Evolutionary conservation across 768 basidiomycete species (phyloP), one percentile per base, ranked within the genome.

Genomic region (Lactarius indigo): DNA sequence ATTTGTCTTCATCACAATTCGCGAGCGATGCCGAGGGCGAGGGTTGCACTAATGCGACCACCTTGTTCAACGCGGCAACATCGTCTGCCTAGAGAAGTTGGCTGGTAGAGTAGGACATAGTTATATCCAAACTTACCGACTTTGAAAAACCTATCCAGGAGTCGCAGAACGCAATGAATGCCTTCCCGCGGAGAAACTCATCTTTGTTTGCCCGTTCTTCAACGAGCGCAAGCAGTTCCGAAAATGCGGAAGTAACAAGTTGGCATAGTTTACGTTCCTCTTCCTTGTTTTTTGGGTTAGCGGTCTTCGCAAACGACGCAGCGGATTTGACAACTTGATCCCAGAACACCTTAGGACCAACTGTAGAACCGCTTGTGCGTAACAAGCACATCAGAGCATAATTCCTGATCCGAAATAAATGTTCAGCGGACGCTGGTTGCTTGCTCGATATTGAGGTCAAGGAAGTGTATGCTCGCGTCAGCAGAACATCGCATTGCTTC

Each of bases 91-190:
- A 64, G 26, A 63, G 12, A 39, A 39, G 33, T 52, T 63, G 28
- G 61, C 30, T 47, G 70, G 33, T 63, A 63, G 18, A 30, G 28
- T 31, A 59, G 57, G 35, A 6, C 31, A 15, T 52, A 28, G 23
- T 18, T 10, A 30, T 54, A 39, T 33, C 33, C 1, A 26, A 52
- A 75, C 81, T 64, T 57, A 89, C 91, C 78, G 80, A 81, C 71
- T 84, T 85, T 0, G 91, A 89, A 69, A 91, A 84, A 23, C 76
- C 78, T 70, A 85, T 81, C 86, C 91, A 91, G 62, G 84, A 85
- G 69, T 92, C 89, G 73, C 90, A 91, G 73, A 89, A 84, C 9
- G 79, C 78, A 17, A 84, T 67, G 71, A 89, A 93, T 0, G 81
- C 79, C 57, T 76, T 80, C 3, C 85, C 85, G 18, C 75, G 74